phyloP scores from a whole-genome alignment of 2,329 filamentous ascomycete species.

The Beauveria bassiana region DNA sequence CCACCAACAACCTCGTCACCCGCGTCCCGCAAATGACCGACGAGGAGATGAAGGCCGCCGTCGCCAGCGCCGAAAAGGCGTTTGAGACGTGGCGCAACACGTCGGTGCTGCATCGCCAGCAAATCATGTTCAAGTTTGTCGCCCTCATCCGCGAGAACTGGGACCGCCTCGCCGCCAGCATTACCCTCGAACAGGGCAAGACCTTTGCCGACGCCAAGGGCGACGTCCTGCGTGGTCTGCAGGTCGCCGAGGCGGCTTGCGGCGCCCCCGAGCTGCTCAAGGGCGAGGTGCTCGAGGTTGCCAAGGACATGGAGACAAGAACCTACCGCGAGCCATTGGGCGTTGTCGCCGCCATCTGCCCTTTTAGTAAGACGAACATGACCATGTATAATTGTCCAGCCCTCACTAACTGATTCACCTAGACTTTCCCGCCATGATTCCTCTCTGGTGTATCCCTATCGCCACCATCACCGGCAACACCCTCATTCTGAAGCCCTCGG shows the following conservation, averaged over 20 bases:
- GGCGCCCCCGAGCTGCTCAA: slow-evolving; percentile 75
- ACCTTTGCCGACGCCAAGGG: slow-evolving; percentile 77
- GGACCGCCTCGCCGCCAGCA: slow-evolving; percentile 77
- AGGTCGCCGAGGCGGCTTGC: slow-evolving; percentile 78
- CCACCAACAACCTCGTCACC: slow-evolving; percentile 79
- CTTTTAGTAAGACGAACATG: slow-evolving; percentile 59
- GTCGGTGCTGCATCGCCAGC: slow-evolving; percentile 65
- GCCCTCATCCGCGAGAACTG: slow-evolving; percentile 74
- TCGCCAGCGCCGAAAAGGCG: slow-evolving; percentile 67
- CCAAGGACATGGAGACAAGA: slow-evolving; percentile 84
- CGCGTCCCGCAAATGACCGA: slow-evolving; percentile 76
- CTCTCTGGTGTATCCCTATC: slow-evolving; percentile 83
- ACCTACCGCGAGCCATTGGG: slow-evolving; percentile 76
- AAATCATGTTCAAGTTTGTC: slow-evolving; percentile 84
- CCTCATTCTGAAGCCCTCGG: slow-evolving; percentile 76
- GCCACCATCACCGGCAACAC: slow-evolving; percentile 80
- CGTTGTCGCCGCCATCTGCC: slow-evolving; percentile 76
- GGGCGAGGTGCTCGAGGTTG: slow-evolving; percentile 75
- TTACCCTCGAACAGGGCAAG: slow-evolving; percentile 84
- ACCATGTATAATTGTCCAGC: background rate
- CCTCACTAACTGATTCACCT: slow-evolving; percentile 11
- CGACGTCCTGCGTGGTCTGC: slow-evolving; percentile 72
- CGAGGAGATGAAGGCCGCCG: slow-evolving; percentile 65
- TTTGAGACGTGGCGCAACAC: slow-evolving; percentile 68
- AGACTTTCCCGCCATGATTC: slow-evolving; percentile 92